These are phyloP conservation scores for Epichloe gansuensis DNA, from an alignment of 2,329 filamentous ascomycete species.

Conservation along the genomic window DNA sequence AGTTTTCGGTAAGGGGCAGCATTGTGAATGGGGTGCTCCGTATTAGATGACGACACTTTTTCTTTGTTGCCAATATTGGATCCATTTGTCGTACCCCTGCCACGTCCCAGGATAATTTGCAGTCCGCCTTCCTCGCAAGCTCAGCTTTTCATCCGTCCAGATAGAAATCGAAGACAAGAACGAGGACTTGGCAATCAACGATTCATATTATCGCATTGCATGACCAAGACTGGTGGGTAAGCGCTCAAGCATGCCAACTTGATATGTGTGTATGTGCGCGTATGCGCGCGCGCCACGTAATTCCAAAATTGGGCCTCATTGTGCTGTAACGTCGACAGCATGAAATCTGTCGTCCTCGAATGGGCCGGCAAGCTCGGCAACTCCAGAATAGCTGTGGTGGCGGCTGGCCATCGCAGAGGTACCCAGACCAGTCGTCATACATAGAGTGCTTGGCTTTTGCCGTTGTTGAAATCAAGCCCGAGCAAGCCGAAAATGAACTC, in stretches of 20 bases:
- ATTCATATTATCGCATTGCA: neutral
- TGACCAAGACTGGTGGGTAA: neutral
- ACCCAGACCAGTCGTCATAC: neutral
- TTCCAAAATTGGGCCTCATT: neutral
- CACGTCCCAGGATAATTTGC: neutral
- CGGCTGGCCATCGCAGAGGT: neutral
- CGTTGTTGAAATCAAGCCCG: too few species aligned
- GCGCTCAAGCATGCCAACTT: neutral
- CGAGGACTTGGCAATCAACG: neutral
- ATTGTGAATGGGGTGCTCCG: neutral
- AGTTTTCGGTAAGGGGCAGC: neutral
- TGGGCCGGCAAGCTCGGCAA: neutral
- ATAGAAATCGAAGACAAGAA: neutral
- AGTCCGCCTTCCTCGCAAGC: neutral
- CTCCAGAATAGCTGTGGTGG: neutral
- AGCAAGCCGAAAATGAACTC: neutral
- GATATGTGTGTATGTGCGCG: too few species aligned
- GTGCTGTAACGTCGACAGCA: neutral
- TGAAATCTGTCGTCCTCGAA: neutral
- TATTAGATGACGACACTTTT: neutral
- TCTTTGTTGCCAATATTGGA: neutral
- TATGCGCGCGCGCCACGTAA: neutral
- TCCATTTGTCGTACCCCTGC: constrained; percentile 1
- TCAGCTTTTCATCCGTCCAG: neutral
- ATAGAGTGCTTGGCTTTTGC: neutral